phyloP scores from a whole-genome alignment of 495 filamentous ascomycete species.

The Trichoderma parareesei region DNA sequence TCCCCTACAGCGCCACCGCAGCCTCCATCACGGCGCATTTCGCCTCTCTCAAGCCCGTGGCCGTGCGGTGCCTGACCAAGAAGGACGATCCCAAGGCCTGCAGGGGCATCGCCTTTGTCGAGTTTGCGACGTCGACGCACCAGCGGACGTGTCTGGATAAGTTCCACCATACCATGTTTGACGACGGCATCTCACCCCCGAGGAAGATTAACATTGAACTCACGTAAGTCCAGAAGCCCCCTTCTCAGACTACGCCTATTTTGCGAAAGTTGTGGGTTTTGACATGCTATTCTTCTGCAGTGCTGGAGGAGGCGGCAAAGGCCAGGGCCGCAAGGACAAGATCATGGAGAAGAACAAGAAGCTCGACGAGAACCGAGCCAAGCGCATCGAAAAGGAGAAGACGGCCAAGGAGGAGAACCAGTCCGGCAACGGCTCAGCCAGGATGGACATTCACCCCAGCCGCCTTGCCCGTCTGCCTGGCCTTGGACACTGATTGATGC shows the following conservation, averaged over 20 bases:
- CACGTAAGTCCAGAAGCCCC: constrained; percentile 47
- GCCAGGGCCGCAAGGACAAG: constrained; percentile 58
- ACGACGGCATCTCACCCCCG: constrained; percentile 51
- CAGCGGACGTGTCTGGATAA: constrained; percentile 90
- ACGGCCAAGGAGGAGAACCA: constrained; percentile 43
- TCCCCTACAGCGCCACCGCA: constrained; percentile 73
- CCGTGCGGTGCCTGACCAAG: constrained; percentile 67
- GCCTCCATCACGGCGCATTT: constrained; percentile 67
- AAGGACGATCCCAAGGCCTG: constrained; percentile 59
- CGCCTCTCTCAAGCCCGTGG: constrained; percentile 58
- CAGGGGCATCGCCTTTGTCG: constrained; percentile 86
- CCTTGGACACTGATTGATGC: constrained; percentile 13
- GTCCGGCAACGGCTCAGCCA: constrained; percentile 18
- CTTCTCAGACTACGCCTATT: neutral
- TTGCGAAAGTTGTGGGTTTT: constrained; percentile 8
- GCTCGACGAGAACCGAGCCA: constrained; percentile 67
- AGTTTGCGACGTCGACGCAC: constrained; percentile 80
- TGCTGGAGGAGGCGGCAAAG: constrained; percentile 79
- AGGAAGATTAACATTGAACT: constrained; percentile 87
- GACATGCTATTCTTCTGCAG: constrained; percentile 24
- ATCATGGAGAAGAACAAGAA: constrained; percentile 81
- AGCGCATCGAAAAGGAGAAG: constrained; percentile 43
- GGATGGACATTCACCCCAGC: constrained; percentile 22
- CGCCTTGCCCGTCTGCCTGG: constrained; percentile 21
- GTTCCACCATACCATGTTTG: constrained; percentile 79